A percentile compares a stretch with the other conserved stretches of the same genome.
Evolutionary conservation across 2,329 filamentous ascomycete genomes (phyloP).

Genomic region (Epichloe elymi): DNA sequence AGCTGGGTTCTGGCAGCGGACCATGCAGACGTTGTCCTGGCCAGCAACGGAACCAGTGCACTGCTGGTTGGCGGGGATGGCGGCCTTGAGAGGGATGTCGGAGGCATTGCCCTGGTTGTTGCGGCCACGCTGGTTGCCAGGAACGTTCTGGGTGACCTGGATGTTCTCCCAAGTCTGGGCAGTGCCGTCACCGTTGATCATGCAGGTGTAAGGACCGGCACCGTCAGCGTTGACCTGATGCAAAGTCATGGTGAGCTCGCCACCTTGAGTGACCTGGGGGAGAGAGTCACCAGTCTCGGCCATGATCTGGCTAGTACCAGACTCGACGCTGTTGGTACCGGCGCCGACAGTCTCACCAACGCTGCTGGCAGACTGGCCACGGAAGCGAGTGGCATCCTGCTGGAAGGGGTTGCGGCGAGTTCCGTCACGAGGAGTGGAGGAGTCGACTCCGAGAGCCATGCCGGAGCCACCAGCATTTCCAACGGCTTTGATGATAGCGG

Average conservation of each 20-base stretch:
- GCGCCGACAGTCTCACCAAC: conserved; percentile 45
- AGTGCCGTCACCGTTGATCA: conserved; percentile 49
- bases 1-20: conserved; percentile 48
- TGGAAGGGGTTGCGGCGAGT: conserved; percentile 49
- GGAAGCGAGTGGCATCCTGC: conserved; percentile 50
- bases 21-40: conserved; percentile 46
- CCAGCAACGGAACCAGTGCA: conserved; percentile 50
- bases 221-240: conserved; percentile 57
- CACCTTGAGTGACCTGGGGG: conserved; percentile 43
- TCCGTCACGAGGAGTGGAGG: conserved; percentile 46
- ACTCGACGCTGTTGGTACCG: conserved; percentile 43
- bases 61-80: conserved; percentile 38
- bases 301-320: conserved; percentile 45
- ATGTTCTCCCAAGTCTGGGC: conserved; percentile 39
- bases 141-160: conserved; percentile 32
- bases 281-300: conserved; percentile 40
- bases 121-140: conserved; percentile 19
- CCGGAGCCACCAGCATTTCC: conserved; percentile 45
- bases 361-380: conserved; percentile 34
- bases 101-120: conserved; percentile 28
- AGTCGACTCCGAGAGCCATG: conserved; percentile 36
- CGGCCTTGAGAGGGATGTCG: conserved; percentile 41
- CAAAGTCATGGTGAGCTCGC: conserved; percentile 45
- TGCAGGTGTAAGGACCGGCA: conserved; percentile 51
- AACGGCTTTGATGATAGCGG: conserved; percentile 43